These are phyloP conservation scores for Apiospora pterosperma DNA, from an alignment of 2,329 filamentous ascomycete genomes.

Conservation along the genomic window DNA sequence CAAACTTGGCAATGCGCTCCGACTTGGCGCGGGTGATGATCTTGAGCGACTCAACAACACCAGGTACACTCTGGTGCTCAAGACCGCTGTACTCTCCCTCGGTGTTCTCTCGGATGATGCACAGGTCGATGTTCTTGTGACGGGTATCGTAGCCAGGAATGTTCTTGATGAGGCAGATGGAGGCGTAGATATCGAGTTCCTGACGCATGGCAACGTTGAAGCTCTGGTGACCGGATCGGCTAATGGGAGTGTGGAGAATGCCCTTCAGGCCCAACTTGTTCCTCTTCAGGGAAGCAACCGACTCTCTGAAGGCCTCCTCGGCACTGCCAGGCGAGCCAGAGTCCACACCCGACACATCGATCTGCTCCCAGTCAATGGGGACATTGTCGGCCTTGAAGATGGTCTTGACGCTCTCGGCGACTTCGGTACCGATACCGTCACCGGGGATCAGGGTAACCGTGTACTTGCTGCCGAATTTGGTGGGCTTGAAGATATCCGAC, in stretches of 20 bases:
- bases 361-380: slow-evolving; percentile 97
- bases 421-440: slow-evolving; percentile 97
- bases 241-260: slow-evolving; percentile 96
- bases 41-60: slow-evolving; percentile 98
- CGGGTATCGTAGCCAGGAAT: slow-evolving; percentile 97
- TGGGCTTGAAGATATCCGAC: slow-evolving; percentile 97
- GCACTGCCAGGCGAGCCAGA: slow-evolving; percentile 75
- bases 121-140: slow-evolving; percentile 95
- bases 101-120: slow-evolving; percentile 99
- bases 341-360: slow-evolving; percentile 90
- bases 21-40: slow-evolving; percentile 99
- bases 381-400: slow-evolving; percentile 99
- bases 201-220: slow-evolving; percentile 99
- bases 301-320: slow-evolving; percentile 93
- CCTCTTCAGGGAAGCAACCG: slow-evolving; percentile 89
- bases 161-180: slow-evolving; percentile 98
- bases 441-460: slow-evolving; percentile 97
- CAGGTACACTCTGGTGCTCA: slow-evolving; percentile 94
- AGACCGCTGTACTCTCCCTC: slow-evolving; percentile 99
- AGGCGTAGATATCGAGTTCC: slow-evolving; percentile 99
- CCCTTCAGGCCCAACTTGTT: slow-evolving; percentile 99
- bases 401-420: slow-evolving; percentile 96
- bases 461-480: slow-evolving; percentile 99
- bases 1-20: slow-evolving; percentile 98
- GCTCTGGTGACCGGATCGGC: slow-evolving; percentile 94